Evolutionary conservation across 768 basidiomycete species (phyloP), one percentile per base, ranked within the genome.

Genomic region (Trametes cubensis): DNA sequence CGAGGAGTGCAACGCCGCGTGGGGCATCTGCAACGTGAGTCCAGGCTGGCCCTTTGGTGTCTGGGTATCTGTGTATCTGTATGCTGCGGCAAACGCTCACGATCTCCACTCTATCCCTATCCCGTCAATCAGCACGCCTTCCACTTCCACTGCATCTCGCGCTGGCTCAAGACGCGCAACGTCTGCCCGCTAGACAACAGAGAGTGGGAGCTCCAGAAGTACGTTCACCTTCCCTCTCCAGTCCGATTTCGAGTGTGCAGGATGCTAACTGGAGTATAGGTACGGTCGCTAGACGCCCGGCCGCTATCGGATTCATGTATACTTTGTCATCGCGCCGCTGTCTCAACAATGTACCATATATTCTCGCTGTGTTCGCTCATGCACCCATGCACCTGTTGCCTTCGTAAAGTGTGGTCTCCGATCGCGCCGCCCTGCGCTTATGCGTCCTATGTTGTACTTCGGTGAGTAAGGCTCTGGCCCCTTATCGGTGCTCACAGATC

Each of bases 61-160:
- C 52, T 56, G 28, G 28, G 25, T 30, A 23, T 21, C n/a, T n/a
- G n/a, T n/a, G n/a, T n/a, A n/a, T n/a, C n/a, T n/a, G n/a, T 30
- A 14, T 17, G 6, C 6, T 8, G 38, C 58, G 38, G 67, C 26
- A 6, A 34, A 10, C 56, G 17, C 38, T 48, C 50, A 55, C 49
- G 30, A 51, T 38, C 25, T 11, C 28, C 28, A 4, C 28, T 8
- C 10, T n/a, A 3, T 57, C 14, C n/a, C 25, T n/a, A 28, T 39
- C 38, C 8, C 25, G 30, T 28, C 28, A 7, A 28, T 7, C 66
- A 95, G 95, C 96, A 99, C 73, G 96, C 96, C 4, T 99, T 99
- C 83, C 96, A 99, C 79, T 99, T 98, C 79, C 96, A 98, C 75
- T 99, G 96, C 76, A 99, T 99, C 74, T 96, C 95, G 10, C 87